These are phyloP conservation scores for Puccinia hordei DNA, from an alignment of 1,284 basidiomycete species.

Conservation along the genomic window DNA sequence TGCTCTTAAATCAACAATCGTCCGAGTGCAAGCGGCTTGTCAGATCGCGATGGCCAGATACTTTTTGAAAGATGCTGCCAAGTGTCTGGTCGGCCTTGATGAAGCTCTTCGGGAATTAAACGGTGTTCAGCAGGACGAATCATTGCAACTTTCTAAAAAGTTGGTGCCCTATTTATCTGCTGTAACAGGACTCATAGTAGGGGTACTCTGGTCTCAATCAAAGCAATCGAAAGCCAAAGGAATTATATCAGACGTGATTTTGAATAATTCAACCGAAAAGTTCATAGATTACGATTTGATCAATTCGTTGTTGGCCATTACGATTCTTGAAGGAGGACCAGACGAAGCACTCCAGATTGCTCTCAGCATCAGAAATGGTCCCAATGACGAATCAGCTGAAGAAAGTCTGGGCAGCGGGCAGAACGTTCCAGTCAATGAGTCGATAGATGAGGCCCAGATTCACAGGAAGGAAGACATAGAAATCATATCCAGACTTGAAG, in stretches of 20 bases:
- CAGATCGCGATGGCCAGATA: conserved; percentile 73
- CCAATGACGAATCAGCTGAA: not conserved
- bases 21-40: conserved; percentile 71
- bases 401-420: not conserved
- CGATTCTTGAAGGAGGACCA: conserved; percentile 20
- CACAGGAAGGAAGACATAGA: not conserved
- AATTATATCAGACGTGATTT: conserved; percentile 11
- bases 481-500: conserved; percentile 10
- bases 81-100: conserved; percentile 71
- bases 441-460: not conserved
- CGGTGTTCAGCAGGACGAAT: conserved; percentile 59
- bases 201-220: conserved; percentile 35
- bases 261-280: conserved; percentile 19
- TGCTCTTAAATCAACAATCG: conserved; percentile 57
- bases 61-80: conserved; percentile 68
- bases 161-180: conserved; percentile 24
- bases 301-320: conserved; percentile 18
- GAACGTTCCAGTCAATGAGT: not conserved
- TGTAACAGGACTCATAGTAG: conserved; percentile 24
- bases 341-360: conserved; percentile 8
- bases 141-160: conserved; percentile 58
- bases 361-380: not conserved
- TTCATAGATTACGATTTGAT: conserved; percentile 38
- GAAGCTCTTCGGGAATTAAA: conserved; percentile 65
- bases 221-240: conserved; percentile 30